These are phyloP conservation scores for Tulasnella sp. DNA, from an alignment of 768 basidiomycete species.

Conservation along the genomic window DNA sequence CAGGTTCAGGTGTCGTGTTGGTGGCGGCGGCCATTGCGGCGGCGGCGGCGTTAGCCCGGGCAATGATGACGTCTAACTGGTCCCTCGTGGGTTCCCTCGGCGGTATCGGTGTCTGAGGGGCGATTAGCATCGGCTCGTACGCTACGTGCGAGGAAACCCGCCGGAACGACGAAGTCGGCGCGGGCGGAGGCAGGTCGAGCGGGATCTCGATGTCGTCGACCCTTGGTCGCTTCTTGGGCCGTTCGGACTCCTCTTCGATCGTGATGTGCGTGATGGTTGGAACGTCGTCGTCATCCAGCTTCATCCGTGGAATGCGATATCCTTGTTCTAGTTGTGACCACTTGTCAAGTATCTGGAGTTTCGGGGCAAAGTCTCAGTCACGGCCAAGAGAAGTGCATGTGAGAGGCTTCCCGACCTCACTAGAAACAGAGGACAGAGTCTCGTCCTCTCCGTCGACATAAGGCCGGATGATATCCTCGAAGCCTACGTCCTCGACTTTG, in stretches of 20 bases:
- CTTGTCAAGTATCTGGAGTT: conserved; percentile 67
- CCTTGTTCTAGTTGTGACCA: conserved; percentile 80
- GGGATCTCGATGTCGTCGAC: conserved; percentile 39
- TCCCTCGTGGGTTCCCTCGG: conserved; percentile 36
- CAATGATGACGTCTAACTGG: conserved; percentile 46
- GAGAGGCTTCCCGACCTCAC: conserved; percentile 54
- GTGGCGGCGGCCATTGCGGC: conserved; percentile 36
- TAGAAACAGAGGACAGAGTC: conserved; percentile 59
- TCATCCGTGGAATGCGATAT: conserved; percentile 84
- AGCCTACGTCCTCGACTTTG: conserved; percentile 85
- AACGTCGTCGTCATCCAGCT: conserved; percentile 36
- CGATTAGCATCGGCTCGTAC: conserved; percentile 1
- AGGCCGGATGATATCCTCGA: conserved; percentile 63
- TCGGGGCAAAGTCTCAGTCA: not conserved
- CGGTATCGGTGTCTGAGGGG: conserved; percentile 26
- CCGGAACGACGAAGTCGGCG: not conserved
- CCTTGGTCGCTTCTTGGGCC: conserved; percentile 33
- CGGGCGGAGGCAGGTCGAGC: conserved; percentile 29
- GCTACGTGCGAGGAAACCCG: conserved; percentile 15
- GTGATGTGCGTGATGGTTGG: conserved; percentile 42
- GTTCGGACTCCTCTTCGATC: conserved; percentile 36
- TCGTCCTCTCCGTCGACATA: conserved; percentile 62
- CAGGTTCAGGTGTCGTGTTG: conserved; percentile 27
- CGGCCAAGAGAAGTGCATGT: not conserved
- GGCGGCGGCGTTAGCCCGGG: conserved; percentile 43